A percentile compares a stretch with the other conserved stretches of the same genome.
These are phyloP conservation scores for Malbranchea zuffiana DNA, from an alignment of 2,329 filamentous ascomycete genomes.

Conservation along the genomic window DNA sequence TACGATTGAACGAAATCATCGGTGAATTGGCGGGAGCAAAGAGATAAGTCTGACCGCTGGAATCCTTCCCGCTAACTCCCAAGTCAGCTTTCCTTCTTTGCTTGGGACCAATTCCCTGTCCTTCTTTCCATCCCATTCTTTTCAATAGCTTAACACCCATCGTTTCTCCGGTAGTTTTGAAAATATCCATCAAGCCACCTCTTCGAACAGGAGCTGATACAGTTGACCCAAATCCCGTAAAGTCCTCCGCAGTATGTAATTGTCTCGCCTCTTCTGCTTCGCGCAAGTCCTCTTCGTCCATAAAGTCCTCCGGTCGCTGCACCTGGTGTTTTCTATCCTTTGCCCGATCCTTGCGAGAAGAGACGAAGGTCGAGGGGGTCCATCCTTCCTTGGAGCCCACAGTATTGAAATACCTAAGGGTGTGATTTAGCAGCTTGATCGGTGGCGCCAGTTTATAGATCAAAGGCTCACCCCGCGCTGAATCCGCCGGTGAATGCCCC, in stretches of 20 bases:
- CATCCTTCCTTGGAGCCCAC: conserved; percentile 98
- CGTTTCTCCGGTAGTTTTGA: conserved; percentile 64
- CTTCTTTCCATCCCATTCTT: conserved; percentile 92
- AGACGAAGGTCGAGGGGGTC: conserved; percentile 85
- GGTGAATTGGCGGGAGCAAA: conserved; percentile 75
- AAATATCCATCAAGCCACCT: conserved; percentile 57
- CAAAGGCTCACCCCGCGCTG: conserved; percentile 69
- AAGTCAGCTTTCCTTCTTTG: conserved; percentile 63
- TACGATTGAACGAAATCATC: conserved; percentile 45
- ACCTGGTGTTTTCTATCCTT: conserved; percentile 48
- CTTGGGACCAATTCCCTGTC: conserved; percentile 85
- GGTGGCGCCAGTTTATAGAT: conserved; percentile 17
- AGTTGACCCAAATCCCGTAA: conserved; percentile 63
- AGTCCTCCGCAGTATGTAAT: conserved; percentile 61
- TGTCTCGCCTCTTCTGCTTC: conserved; percentile 69
- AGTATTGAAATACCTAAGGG: conserved; percentile 80
- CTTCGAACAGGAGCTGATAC: conserved; percentile 43
- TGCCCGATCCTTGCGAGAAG: conserved; percentile 67
- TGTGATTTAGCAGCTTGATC: conserved; percentile 26
- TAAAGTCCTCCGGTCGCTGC: conserved; percentile 72
- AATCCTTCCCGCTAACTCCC: conserved; percentile 41
- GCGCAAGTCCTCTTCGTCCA: conserved; percentile 93
- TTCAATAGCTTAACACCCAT: conserved; percentile 77
- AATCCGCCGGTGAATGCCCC: conserved; percentile 95
- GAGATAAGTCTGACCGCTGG: conserved; percentile 48